These are phyloP conservation scores for Prunus persica DNA, from an alignment of 306 rosid species.

Conservation along the genomic window DNA sequence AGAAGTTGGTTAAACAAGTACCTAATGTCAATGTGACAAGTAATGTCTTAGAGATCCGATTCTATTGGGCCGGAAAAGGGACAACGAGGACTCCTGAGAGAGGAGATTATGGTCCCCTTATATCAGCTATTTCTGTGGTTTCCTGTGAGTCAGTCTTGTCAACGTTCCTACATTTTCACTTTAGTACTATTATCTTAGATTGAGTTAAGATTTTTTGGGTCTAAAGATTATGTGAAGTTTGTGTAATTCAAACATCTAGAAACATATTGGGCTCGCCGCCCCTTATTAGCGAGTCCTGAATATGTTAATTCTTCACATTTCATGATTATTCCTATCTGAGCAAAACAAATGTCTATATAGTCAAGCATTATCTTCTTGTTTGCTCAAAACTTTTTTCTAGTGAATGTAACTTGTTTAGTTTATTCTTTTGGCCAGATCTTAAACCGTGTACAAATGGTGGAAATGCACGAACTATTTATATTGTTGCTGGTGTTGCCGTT, in stretches of 20 bases:
- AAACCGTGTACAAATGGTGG: conserved; percentile 30
- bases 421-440: conserved; percentile 27
- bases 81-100: conserved; percentile 39
- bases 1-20: conserved; percentile 24
- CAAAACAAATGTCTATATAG: too few species aligned
- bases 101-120: conserved; percentile 59
- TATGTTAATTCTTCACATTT: too few species aligned
- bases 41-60: conserved; percentile 46
- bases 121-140: conserved; percentile 58
- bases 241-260: too few species aligned
- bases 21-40: conserved; percentile 30
- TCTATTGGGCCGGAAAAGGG: conserved; percentile 58
- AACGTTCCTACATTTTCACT: background rate
- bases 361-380: background rate
- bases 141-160: conserved; percentile 37
- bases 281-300: too few species aligned
- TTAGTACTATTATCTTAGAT: background rate
- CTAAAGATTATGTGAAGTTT: too few species aligned
- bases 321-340: background rate
- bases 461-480: conserved; percentile 8
- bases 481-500: conserved; percentile 19
- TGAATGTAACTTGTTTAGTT: background rate
- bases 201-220: too few species aligned
- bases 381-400: background rate
- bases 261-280: too few species aligned